Base-by-base conservation (phyloP, 192 early-diverging fungal species). In the Umbelopsis sp. region DNA sequence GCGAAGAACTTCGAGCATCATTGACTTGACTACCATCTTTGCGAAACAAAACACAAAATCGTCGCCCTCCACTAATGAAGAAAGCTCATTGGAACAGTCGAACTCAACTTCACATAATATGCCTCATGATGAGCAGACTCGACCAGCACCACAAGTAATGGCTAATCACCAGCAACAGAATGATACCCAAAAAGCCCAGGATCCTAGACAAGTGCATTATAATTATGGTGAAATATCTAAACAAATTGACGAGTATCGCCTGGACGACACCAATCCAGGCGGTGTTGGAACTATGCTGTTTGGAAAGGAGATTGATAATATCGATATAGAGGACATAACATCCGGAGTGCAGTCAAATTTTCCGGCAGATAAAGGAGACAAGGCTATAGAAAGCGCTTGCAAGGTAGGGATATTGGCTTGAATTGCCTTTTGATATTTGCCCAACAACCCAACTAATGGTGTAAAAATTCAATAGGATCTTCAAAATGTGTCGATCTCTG, bases 251-350 rank as follows among this genome's bases (percentile, higher is more conserved):
- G 33, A 33, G 45, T 51, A 61, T n/a, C 55, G 18, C 6, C 6
- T 10, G 1, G 37, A 27, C 33, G 49, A 18, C 1, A 25, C 22
- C 33, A 67, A 53, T 27, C 68, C 27, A 67, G 44, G 64, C 46
- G 47, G 70, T 67, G 41, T 69, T 51, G 30, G 65, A 49, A 67
- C 65, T 3, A 61, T 76, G 27, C 44, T 76, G 25, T 76, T 76
- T 68, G 74, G 74, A 22, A 64, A 76, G 50, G 70, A 71, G 37
- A 68, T 73, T 44, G 65, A 25, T 13, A 49, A 68, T 25, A 68
- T 67, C 22, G 51, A 49, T 22, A 52, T 69, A 30, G 67, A 52
- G 7, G 67, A 69, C 20, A 52, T 51, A 12, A 33, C 46, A 16
- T 67, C 67, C 45, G 74, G 71, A 37, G 46, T 48, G 7, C 41